Evolutionary conservation across 1,139 yeast genomes (phyloP), one percentile per base, ranked within the genome.

Genomic region (Neolecta irregularis): DNA sequence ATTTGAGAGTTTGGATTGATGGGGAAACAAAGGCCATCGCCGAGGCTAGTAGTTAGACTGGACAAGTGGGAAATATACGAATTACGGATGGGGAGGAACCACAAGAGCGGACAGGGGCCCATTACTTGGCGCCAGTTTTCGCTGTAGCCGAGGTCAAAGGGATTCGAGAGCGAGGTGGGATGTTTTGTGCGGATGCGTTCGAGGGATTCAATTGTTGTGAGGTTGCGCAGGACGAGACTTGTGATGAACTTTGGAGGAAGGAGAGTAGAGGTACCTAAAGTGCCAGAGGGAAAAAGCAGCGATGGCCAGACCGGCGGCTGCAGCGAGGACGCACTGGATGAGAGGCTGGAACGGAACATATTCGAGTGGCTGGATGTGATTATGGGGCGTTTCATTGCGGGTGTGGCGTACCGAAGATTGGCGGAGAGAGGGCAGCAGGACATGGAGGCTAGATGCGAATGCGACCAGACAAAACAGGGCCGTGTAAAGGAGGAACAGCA

Each of bases 161-260:
- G 63, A 53, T 88, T 80, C 17, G 12, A 7, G 59, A 52, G 20
- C 52, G 47, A 5, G 65, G 52, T 20, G 54, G 47, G 6, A 66
- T 66, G 38, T 65, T 58, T 32, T 25, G 16, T 30, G 24, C 74
- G 59, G 22, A 64, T 64, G 31, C 64, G 62, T 39, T 76, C 83
- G 56, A 77, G 74, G 36, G 72, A 61, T 55, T 88, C 99, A 19
- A 88, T 66, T 0, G 96, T 88, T 7, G 96, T 83, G 41, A 62
- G 60, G 54, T 88, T 88, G 6, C 53, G 55, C 12, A 69, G 42
- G 8, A 79, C 54, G 46, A 79, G 48, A 38, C 46, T 80, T 3
- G 73, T 41, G 38, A 76, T 69, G 51, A 76, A 75, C 1, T 54
- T 58, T 0, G 71, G 56, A 53, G 88, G 85, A 1, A 67, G 52